phyloP scores from a whole-genome alignment of 352 stramenopile species.

The Phytophthora boehmeriae region DNA sequence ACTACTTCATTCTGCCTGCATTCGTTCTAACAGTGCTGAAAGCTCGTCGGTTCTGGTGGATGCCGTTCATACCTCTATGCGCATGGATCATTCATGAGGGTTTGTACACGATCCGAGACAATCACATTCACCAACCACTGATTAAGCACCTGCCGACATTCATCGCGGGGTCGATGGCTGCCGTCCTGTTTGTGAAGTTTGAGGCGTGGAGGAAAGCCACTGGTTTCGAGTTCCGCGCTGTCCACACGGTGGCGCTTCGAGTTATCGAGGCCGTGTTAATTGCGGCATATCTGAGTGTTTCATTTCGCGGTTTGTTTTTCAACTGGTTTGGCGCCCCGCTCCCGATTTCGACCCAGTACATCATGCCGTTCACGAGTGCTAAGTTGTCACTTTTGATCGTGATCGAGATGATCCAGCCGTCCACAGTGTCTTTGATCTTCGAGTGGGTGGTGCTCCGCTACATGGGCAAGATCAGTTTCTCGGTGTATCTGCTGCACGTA shows the following conservation, averaged over 20 bases:
- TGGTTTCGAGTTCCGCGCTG: constrained; percentile 2
- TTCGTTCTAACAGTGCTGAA: not conserved
- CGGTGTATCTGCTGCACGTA: not conserved
- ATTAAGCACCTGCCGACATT: constrained; percentile 21
- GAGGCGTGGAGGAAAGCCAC: constrained; percentile 3
- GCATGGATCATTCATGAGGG: constrained; percentile 9
- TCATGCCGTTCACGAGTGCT: not conserved
- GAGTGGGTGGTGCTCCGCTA: constrained; percentile 1
- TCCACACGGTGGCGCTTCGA: constrained; percentile 6
- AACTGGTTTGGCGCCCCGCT: not conserved
- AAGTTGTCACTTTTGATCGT: not conserved
- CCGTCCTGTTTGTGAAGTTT: constrained; percentile 18
- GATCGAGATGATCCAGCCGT: not conserved
- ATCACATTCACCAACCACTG: constrained; percentile 6
- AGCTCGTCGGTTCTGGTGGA: constrained; percentile 19
- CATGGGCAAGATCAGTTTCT: constrained; percentile 3
- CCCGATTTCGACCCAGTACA: not conserved
- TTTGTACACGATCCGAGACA: not conserved
- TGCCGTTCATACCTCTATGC: constrained; percentile 8
- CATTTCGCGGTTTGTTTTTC: not conserved
- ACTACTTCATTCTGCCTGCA: not conserved
- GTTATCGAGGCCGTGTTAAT: constrained; percentile 11
- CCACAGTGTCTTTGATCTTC: not conserved
- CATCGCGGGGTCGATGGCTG: constrained; percentile 6
- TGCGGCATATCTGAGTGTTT: constrained; percentile 3